These are phyloP conservation scores for Magnusiomyces paraingens DNA, from an alignment of 1,139 yeast genomes.

Conservation along the genomic window DNA sequence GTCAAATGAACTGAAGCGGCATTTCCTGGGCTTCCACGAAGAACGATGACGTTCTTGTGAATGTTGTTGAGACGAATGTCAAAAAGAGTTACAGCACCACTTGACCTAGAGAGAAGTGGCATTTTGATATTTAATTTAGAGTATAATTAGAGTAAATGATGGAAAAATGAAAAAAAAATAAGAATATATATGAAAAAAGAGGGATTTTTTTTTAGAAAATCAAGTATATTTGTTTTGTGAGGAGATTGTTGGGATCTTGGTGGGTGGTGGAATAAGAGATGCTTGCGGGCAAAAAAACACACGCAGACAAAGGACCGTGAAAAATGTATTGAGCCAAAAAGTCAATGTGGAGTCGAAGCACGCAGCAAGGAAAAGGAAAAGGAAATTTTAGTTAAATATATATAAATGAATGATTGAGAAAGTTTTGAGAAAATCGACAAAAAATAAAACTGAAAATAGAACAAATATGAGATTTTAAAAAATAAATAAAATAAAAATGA, in stretches of 20 bases:
- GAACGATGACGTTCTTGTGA: conserved; percentile 72
- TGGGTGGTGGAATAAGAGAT: neutral
- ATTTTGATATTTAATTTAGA: neutral
- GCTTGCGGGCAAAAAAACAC: neutral
- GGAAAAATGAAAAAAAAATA: neutral
- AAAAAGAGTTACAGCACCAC: conserved; percentile 37
- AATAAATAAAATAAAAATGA: no score
- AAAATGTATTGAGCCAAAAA: neutral
- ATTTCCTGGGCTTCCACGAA: conserved; percentile 70
- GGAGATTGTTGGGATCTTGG: neutral
- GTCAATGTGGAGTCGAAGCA: neutral
- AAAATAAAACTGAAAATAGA: neutral
- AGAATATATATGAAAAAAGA: neutral
- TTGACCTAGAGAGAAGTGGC: conserved; percentile 7
- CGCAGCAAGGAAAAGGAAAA: conserved; percentile 1
- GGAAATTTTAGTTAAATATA: neutral
- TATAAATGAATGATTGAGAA: no score
- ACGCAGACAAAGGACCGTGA: no score
- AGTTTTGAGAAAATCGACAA: neutral
- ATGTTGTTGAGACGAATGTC: conserved; percentile 58
- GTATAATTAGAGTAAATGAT: neutral
- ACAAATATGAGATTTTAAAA: no score
- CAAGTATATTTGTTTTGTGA: no score
- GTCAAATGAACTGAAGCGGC: conserved; percentile 71
- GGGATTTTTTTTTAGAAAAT: neutral